These are phyloP conservation scores for Trichoderma hamatum DNA, from an alignment of 2,329 filamentous ascomycete species.

Conservation along the genomic window DNA sequence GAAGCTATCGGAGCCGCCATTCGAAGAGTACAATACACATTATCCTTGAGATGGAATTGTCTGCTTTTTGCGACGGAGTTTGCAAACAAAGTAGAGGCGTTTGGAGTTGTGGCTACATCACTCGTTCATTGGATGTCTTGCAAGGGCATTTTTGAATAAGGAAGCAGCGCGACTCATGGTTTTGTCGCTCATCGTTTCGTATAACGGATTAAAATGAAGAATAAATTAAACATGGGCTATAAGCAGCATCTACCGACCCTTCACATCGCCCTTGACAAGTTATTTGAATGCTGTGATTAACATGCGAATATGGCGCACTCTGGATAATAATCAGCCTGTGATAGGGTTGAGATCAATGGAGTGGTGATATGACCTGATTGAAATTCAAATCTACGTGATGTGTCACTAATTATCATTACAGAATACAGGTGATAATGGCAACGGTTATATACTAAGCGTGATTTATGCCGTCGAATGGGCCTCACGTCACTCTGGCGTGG, in stretches of 20 bases:
- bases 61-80: background rate
- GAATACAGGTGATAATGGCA: background rate
- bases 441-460: background rate
- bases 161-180: background rate
- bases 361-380: constrained; percentile 12
- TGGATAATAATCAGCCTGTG: background rate
- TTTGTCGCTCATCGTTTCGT: background rate
- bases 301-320: background rate
- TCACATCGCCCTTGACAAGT: background rate
- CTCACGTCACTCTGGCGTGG: constrained; percentile 28
- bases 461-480: constrained; percentile 12
- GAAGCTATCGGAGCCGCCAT: background rate
- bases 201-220: background rate
- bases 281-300: background rate
- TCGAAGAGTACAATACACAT: background rate
- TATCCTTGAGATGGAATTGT: background rate
- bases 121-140: background rate
- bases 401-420: background rate
- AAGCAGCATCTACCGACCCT: background rate
- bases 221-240: background rate
- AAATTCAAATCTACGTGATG: background rate
- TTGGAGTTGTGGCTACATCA: background rate
- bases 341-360: background rate
- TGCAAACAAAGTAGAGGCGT: background rate
- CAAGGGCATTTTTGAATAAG: background rate